Percentiles rank a stretch among this genome's conserved stretches.
Evolutionary conservation across 1,139 yeast genomes (phyloP).

Genomic region (Candida sanyaensis): DNA sequence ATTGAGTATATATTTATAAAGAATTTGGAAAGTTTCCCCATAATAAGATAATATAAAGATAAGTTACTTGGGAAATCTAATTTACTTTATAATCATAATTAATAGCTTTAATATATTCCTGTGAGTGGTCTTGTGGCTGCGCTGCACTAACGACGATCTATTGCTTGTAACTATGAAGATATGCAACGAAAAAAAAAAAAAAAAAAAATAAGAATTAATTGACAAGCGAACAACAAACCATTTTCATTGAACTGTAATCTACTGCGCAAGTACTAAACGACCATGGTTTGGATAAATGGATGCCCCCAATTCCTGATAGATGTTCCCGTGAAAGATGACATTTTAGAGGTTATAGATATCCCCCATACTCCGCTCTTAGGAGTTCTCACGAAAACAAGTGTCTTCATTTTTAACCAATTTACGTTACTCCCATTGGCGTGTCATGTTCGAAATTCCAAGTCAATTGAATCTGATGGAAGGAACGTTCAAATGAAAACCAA

Average conservation of each 20-base stretch:
- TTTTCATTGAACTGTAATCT: not conserved
- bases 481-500: constrained; percentile 29
- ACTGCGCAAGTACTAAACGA: not conserved
- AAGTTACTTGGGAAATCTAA: no score
- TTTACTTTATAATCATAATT: no score
- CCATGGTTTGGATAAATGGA: constrained; percentile 23
- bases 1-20: no score
- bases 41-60: no score
- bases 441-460: constrained; percentile 32
- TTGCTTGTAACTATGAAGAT: no score
- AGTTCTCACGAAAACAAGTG: constrained; percentile 28
- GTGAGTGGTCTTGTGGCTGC: no score
- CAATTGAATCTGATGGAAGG: constrained; percentile 37
- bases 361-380: constrained; percentile 39
- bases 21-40: no score
- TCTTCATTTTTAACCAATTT: constrained; percentile 30
- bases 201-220: not conserved
- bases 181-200: not conserved
- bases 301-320: constrained; percentile 36
- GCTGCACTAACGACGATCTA: no score
- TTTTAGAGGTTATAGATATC: constrained; percentile 28
- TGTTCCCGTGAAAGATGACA: constrained; percentile 21
- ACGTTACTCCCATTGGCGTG: constrained; percentile 37
- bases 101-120: no score
- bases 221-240: not conserved